Conservation (phyloP, 495 filamentous ascomycete species). For the Aspergillus bridgeri region DNA sequence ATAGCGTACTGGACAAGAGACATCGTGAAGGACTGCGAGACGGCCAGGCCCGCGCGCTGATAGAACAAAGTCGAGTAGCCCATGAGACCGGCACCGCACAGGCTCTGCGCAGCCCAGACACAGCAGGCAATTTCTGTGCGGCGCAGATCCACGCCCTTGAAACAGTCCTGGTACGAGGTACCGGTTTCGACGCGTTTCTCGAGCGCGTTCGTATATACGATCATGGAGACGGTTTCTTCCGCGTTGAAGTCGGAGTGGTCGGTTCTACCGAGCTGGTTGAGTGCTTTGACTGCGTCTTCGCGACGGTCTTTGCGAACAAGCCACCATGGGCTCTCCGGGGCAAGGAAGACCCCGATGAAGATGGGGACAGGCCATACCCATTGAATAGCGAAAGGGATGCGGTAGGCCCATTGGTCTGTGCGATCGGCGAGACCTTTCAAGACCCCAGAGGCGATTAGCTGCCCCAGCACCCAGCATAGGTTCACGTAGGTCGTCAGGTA, state of each 20-base stretch:
- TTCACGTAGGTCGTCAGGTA: conserved; percentile 70
- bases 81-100: conserved; percentile 64
- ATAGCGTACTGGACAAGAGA: conserved; percentile 63
- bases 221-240: conserved; percentile 68
- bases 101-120: conserved; percentile 67
- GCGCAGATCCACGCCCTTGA: conserved; percentile 61
- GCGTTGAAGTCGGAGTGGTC: conserved; percentile 53
- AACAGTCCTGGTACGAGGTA: conserved; percentile 60
- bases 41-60: conserved; percentile 57
- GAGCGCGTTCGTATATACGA: conserved; percentile 65
- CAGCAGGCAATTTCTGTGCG: conserved; percentile 66
- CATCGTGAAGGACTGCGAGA: conserved; percentile 56
- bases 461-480: conserved; percentile 68
- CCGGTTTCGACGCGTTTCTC: conserved; percentile 56
- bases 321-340: conserved; percentile 72
- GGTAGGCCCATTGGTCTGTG: conserved; percentile 53
- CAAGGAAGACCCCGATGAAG: conserved; percentile 57
- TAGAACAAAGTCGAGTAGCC: conserved; percentile 70
- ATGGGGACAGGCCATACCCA: conserved; percentile 73
- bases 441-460: conserved; percentile 63
- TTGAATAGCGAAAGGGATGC: conserved; percentile 61
- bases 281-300: conserved; percentile 55
- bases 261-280: conserved; percentile 55
- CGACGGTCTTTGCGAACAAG: conserved; percentile 60
- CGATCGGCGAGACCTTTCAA: conserved; percentile 51